These are phyloP conservation scores for Mallotus repandus DNA, from an alignment of 441 rosid species.

Conservation along the genomic window DNA sequence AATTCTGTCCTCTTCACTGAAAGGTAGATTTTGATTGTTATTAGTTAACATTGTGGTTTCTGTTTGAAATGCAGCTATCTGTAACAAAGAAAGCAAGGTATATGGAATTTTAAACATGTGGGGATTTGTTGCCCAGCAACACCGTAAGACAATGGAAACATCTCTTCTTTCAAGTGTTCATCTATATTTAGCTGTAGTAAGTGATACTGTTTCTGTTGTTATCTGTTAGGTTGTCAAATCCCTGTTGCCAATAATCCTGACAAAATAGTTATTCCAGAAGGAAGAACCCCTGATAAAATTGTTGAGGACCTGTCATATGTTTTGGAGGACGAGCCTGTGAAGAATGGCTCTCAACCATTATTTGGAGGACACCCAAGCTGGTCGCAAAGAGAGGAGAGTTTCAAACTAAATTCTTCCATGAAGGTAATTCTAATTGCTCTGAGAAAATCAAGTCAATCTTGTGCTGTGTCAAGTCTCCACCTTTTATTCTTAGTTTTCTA, in stretches of 20 bases:
- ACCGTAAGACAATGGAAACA: slow-evolving; percentile 55
- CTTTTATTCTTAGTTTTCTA: slow-evolving; percentile 1
- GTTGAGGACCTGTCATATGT: slow-evolving; percentile 58
- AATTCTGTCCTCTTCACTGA: neutral
- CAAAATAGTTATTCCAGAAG: slow-evolving; percentile 59
- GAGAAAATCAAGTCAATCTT: neutral
- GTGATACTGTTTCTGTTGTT: slow-evolving; percentile 21
- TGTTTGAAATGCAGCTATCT: slow-evolving; percentile 61
- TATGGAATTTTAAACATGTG: slow-evolving; percentile 58
- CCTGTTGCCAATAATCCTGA: slow-evolving; percentile 67
- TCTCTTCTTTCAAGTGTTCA: slow-evolving; percentile 19
- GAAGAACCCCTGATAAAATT: slow-evolving; percentile 49
- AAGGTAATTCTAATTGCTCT: slow-evolving; percentile 45
- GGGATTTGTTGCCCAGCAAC: slow-evolving; percentile 73
- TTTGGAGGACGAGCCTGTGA: slow-evolving; percentile 46
- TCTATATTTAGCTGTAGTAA: slow-evolving; percentile 20
- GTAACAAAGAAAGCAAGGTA: slow-evolving; percentile 83
- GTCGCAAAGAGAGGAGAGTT: slow-evolving; percentile 81
- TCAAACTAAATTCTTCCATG: slow-evolving; percentile 66
- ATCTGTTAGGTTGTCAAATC: slow-evolving; percentile 68
- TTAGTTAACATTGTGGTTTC: slow-evolving; percentile 20
- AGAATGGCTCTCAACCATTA: slow-evolving; percentile 49
- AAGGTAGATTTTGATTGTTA: neutral
- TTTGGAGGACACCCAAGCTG: slow-evolving; percentile 91
- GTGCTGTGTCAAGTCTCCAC: neutral